phyloP scores from a whole-genome alignment of 768 basidiomycete species.

The Suillus lakei region DNA sequence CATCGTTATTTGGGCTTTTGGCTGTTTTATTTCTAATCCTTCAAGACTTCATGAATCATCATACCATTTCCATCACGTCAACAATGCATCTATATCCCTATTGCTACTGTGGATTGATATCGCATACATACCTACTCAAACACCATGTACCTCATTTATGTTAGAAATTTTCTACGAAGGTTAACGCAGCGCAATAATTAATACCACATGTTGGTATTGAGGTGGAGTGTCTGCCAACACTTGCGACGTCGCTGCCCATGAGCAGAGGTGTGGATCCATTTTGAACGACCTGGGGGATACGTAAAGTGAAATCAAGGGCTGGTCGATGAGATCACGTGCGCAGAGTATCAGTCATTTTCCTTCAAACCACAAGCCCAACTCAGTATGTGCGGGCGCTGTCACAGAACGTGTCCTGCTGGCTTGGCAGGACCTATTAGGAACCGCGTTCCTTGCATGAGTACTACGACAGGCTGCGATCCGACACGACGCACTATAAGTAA shows the following conservation, averaged over 20 bases:
- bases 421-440: too few relatives aligned
- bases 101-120: constrained; percentile 1
- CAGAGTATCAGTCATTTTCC: too few relatives aligned
- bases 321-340: too few relatives aligned
- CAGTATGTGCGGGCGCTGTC: too few relatives aligned
- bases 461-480: too few relatives aligned
- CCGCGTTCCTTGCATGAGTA: too few relatives aligned
- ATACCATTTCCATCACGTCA: background rate
- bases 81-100: background rate
- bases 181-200: background rate
- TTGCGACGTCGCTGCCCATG: background rate
- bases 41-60: background rate
- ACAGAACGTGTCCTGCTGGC: too few relatives aligned
- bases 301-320: too few relatives aligned
- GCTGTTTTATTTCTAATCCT: background rate
- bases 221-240: background rate
- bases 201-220: background rate
- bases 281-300: background rate
- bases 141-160: background rate
- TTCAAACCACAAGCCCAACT: too few relatives aligned
- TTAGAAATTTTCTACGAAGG: background rate
- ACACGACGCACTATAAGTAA: too few relatives aligned
- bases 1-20: background rate
- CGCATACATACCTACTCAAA: background rate
- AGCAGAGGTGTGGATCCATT: background rate